Evolutionary conservation across 331 rosid genomes (phyloP).

Genomic region (Cydonia oblonga): DNA sequence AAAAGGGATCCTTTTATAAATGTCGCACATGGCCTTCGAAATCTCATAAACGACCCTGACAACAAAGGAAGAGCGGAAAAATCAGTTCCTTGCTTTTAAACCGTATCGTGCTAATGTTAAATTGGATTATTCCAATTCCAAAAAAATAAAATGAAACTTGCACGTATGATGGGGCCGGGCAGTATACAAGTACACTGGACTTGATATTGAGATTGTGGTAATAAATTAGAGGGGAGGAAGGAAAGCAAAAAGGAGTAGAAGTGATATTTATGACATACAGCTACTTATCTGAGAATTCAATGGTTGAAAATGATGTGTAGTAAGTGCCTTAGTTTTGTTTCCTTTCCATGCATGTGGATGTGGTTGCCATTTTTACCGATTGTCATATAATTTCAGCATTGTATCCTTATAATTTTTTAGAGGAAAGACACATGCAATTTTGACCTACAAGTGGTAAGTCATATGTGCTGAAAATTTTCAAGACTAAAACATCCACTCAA

Average conservation of each 20-base stretch:
- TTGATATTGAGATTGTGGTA: background rate
- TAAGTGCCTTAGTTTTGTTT: constrained; percentile 6
- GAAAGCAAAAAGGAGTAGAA: background rate
- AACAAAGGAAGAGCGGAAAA: too few relatives aligned
- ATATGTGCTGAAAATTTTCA: background rate
- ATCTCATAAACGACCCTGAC: too few relatives aligned
- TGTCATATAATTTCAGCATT: background rate
- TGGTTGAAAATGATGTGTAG: constrained; percentile 35
- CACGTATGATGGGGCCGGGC: background rate
- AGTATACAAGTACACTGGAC: background rate
- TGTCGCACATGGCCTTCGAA: too few relatives aligned
- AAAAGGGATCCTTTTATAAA: too few relatives aligned
- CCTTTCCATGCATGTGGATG: background rate
- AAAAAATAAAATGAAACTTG: too few relatives aligned
- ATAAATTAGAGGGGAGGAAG: background rate
- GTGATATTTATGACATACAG: constrained; percentile 30
- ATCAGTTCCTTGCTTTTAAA: background rate
- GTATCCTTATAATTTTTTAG: background rate
- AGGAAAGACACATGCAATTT: too few relatives aligned
- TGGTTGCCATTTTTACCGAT: background rate
- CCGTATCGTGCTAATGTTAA: background rate
- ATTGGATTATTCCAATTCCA: background rate
- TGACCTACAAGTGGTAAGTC: background rate
- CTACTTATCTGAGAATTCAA: constrained; percentile 30
- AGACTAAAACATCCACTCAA: background rate